phyloP scores from a whole-genome alignment of 2,329 filamentous ascomycete species.

The Sporothrix protearum region DNA sequence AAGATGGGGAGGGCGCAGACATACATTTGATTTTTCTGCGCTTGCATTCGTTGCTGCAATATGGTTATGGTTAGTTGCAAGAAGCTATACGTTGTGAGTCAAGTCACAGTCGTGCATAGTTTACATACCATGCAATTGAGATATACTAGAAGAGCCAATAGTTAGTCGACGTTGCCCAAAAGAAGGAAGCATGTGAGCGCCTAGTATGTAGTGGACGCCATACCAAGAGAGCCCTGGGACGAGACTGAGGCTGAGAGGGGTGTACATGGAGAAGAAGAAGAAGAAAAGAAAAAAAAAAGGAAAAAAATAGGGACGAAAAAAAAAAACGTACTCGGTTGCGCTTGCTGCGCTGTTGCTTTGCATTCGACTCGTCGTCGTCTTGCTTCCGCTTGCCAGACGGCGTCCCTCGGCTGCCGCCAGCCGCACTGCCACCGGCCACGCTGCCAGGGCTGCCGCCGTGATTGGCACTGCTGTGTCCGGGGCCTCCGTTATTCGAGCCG shows the following conservation, averaged over 20 bases:
- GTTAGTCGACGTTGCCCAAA: background rate
- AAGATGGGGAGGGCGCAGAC: background rate
- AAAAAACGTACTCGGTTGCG: constrained; percentile 52
- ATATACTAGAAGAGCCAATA: constrained; percentile 46
- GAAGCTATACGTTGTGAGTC: too few species aligned
- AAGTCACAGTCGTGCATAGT: background rate
- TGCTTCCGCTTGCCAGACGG: constrained; percentile 37
- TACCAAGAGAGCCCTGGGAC: background rate
- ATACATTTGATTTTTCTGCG: constrained; percentile 42
- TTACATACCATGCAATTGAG: constrained; percentile 55
- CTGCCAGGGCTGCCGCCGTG: background rate
- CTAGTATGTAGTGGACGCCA: background rate
- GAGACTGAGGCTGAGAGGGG: background rate
- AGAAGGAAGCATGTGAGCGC: background rate
- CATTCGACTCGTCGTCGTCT: constrained; percentile 40
- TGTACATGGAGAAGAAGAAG: background rate
- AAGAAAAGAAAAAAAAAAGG: constrained; percentile 27
- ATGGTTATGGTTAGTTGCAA: constrained; percentile 22
- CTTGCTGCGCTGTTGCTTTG: constrained; percentile 57
- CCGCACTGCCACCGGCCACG: constrained; percentile 1
- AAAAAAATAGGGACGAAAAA: too few species aligned
- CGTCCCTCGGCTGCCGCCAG: background rate
- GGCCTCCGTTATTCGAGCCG: constrained; percentile 19
- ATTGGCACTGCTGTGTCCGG: constrained; percentile 3
- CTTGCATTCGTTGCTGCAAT: constrained; percentile 49